Evolutionary conservation across 2,329 filamentous ascomycete genomes (phyloP).

Genomic region (Cladosporium colombiae): DNA sequence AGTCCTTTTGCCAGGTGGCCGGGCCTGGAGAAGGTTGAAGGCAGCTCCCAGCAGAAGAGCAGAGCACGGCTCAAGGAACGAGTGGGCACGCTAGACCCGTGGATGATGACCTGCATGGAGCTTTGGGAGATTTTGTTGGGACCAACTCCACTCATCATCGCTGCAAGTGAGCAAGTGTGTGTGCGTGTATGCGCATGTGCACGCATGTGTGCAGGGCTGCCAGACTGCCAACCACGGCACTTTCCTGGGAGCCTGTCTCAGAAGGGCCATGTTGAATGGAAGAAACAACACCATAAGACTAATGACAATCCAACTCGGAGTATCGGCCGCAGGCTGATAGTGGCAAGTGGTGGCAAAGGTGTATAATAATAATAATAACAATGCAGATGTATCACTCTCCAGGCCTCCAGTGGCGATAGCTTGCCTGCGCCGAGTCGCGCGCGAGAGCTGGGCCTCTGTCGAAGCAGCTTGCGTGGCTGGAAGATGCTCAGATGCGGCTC

Average conservation of each 20-base stretch:
- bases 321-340: neutral
- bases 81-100: conserved; percentile 9
- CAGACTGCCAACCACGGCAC: conserved; percentile 16
- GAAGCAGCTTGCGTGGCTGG: conserved; percentile 9
- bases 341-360: neutral
- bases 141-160: conserved; percentile 8
- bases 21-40: neutral
- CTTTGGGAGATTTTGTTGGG: conserved; percentile 7
- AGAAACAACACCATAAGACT: neutral
- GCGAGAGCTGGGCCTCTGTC: neutral
- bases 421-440: neutral
- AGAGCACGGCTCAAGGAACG: neutral
- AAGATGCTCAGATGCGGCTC: conserved; percentile 3
- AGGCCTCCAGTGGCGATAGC: neutral
- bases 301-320: neutral
- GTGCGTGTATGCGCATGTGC: neutral
- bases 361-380: neutral
- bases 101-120: conserved; percentile 17
- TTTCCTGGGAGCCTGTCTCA: conserved; percentile 7
- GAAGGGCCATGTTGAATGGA: neutral
- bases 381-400: too few relatives aligned
- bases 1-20: neutral
- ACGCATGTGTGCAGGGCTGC: neutral
- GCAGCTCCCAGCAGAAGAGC: neutral
- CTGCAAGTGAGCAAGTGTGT: conserved; percentile 5